Conservation (phyloP, 2,329 filamentous ascomycete genomes). For the Colletotrichum sp. region DNA sequence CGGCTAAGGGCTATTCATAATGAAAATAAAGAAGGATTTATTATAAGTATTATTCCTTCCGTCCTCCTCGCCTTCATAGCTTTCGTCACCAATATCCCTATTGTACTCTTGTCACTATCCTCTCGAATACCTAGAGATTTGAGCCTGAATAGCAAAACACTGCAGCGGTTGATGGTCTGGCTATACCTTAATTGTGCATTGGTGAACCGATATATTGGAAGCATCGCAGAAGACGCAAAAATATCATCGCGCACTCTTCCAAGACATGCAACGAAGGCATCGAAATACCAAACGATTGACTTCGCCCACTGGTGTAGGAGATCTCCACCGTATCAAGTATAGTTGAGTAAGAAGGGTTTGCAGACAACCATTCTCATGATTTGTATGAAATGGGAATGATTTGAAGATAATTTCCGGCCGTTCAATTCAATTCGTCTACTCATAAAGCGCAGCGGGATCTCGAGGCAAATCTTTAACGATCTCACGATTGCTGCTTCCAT, state of each 20-base stretch:
- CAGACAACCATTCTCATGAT: background rate
- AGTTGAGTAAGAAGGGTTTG: background rate
- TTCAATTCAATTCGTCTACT: background rate
- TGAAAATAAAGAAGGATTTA: background rate
- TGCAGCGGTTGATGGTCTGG: background rate
- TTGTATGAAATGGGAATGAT: background rate
- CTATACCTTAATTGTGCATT: background rate
- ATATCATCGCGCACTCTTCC: background rate
- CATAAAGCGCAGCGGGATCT: background rate
- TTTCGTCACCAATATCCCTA: background rate
- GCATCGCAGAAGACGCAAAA: background rate
- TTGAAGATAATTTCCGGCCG: background rate
- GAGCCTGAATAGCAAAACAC: background rate
- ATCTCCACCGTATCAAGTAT: accelerated
- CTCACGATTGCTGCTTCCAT: background rate
- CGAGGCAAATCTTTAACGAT: background rate
- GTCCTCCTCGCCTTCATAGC: no score
- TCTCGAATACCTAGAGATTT: background rate
- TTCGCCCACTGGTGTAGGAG: background rate
- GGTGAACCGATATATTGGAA: background rate
- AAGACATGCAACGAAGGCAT: background rate
- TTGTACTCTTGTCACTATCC: background rate
- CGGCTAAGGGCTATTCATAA: background rate
- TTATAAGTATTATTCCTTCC: background rate
- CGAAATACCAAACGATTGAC: background rate